These are phyloP conservation scores for Euphorbia lathyris DNA, from an alignment of 345 rosid genomes.

Conservation along the genomic window DNA sequence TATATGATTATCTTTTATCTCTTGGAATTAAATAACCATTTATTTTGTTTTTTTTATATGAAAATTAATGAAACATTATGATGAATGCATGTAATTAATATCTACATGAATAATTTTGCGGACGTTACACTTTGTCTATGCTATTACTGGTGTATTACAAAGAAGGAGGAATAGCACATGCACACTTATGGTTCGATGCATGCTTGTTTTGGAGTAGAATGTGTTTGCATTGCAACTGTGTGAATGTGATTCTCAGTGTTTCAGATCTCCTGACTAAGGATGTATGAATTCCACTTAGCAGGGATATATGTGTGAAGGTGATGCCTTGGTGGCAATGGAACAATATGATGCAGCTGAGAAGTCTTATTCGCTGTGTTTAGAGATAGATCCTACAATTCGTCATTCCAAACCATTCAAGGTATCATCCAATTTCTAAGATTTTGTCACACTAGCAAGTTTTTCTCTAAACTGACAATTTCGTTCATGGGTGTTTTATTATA, in stretches of 20 bases:
- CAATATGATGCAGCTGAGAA: slow-evolving; percentile 63
- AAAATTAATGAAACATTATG: no score
- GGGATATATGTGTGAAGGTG: slow-evolving; percentile 81
- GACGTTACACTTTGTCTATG: neutral
- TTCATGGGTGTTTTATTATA: no score
- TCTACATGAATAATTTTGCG: no score
- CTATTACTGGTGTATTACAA: neutral
- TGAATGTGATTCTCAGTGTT: neutral
- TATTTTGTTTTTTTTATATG: no score
- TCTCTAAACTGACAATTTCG: neutral
- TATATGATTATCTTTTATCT: no score
- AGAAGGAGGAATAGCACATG: neutral
- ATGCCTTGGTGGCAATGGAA: slow-evolving; percentile 60
- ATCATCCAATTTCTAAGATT: neutral
- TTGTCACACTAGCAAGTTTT: neutral
- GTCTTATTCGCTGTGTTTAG: slow-evolving; percentile 54
- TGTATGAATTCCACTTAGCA: slow-evolving; percentile 18
- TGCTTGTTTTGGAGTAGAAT: neutral
- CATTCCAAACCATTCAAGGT: slow-evolving; percentile 83
- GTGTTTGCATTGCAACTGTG: neutral
- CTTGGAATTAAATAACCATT: no score
- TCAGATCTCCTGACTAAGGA: neutral
- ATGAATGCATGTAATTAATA: no score
- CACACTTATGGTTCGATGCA: neutral
- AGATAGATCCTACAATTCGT: slow-evolving; percentile 65